A percentile compares a stretch with the other conserved stretches of the same genome.
phyloP scores from a whole-genome alignment of 495 filamentous ascomycete genomes.

The Zalerion maritima region DNA sequence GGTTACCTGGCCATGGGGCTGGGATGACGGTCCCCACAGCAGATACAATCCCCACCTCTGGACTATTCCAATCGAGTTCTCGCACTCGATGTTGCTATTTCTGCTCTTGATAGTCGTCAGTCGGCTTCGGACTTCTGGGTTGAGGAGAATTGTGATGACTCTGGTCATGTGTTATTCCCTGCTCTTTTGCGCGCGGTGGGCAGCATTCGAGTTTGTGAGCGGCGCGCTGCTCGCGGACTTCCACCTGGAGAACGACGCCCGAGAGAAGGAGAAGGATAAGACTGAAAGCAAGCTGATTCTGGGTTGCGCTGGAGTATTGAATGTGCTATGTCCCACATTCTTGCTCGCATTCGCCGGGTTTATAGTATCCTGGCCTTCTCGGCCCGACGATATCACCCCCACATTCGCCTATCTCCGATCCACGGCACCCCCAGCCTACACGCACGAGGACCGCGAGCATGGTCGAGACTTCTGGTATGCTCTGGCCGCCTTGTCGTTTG shows the following conservation, averaged over 20 bases:
- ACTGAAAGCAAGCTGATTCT: conserved; percentile 9
- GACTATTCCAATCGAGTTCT: conserved; percentile 55
- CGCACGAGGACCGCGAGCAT: conserved; percentile 14
- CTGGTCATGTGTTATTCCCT: conserved; percentile 43
- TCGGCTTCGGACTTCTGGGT: conserved; percentile 29
- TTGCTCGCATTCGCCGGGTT: conserved; percentile 26
- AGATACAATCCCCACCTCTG: conserved; percentile 47
- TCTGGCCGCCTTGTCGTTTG: conserved; percentile 39
- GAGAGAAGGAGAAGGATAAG: conserved; percentile 9
- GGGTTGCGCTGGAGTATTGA: conserved; percentile 3
- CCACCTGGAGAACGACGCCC: conserved; percentile 20
- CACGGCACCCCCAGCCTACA: conserved; percentile 21
- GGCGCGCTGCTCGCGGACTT: conserved; percentile 47
- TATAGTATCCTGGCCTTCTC: conserved; percentile 30
- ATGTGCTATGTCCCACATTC: conserved; percentile 5
- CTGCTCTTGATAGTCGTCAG: conserved; percentile 39
- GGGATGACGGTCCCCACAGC: conserved; percentile 37
- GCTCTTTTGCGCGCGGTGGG: conserved; percentile 43
- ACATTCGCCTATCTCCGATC: conserved; percentile 18
- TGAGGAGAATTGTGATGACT: conserved; percentile 27
- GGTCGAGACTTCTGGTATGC: conserved; percentile 40
- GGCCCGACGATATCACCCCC: conserved; percentile 19
- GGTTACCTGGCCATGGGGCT: conserved; percentile 38
- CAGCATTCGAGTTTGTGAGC: conserved; percentile 41
- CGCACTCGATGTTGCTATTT: conserved; percentile 48